Conservation (phyloP, 176 grass and related monocot species). For the Hyparrhenia diplandra region DNA sequence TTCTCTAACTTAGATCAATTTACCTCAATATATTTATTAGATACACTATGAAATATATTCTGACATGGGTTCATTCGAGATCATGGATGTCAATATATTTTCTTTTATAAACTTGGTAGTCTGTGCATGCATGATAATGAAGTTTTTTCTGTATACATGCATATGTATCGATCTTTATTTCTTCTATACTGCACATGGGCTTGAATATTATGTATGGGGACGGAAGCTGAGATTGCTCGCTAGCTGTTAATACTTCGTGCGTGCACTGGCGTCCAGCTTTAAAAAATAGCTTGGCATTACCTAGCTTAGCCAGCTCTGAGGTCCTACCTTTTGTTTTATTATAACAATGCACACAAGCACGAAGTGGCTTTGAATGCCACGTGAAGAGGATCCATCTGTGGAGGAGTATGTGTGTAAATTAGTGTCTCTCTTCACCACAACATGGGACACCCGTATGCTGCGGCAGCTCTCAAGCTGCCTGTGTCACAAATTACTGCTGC, state of each 20-base stretch:
- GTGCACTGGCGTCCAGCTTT: not conserved
- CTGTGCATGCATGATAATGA: not conserved
- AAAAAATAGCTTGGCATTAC: not conserved
- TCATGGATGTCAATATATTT: not conserved
- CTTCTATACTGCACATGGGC: not conserved
- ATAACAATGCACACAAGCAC: constrained; percentile 20
- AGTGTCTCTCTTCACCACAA: not conserved
- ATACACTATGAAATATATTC: not conserved
- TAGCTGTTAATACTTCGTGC: not conserved
- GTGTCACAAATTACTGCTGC: not conserved
- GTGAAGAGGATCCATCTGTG: constrained; percentile 24
- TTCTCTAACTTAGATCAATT: too few species aligned
- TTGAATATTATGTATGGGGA: not conserved
- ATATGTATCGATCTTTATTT: not conserved
- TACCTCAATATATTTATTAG: too few species aligned
- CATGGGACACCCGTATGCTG: constrained; percentile 12
- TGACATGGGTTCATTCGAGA: too few species aligned
- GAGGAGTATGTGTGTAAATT: not conserved
- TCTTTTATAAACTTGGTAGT: not conserved
- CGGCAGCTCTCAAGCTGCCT: constrained; percentile 6
- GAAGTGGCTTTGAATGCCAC: constrained; percentile 61
- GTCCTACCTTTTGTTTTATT: not conserved
- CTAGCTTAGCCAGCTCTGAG: not conserved
- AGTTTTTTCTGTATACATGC: too few species aligned
- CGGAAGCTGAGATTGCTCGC: not conserved